Evolutionary conservation across 2,329 filamentous ascomycete genomes (phyloP), one percentile per base, ranked within the genome.

Genomic region (Myriosclerotinia curreyana): DNA sequence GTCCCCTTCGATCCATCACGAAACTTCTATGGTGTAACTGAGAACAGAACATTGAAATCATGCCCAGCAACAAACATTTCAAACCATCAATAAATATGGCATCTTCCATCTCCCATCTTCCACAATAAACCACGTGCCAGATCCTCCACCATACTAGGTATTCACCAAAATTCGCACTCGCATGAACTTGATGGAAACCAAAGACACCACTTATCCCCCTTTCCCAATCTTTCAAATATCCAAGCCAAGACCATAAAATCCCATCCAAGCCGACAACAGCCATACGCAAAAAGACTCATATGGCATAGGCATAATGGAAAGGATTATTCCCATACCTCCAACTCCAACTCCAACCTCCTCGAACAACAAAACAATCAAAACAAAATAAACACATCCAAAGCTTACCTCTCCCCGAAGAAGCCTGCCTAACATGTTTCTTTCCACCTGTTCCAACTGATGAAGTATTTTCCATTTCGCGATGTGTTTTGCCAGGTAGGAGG

Each of bases 351-450:
- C 36, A 38, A 38, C 12, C 28, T 20, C 28, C 28, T 31, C 2
- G 28, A 49, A 49, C 15, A 14, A 25, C 14, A 5, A 14, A 49
- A 49, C 1, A 34, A 17, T 48, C 25, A 25, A 34, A 54, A 28
- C 5, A 4, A 31, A 31, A 31, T 5, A 31, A 31, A 31, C 28
- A 31, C 12, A 20, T 5, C 14, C 22, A 48, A 48, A 25, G 14
- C 55, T 59, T 50, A 63, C 61, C 61, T 63, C 61, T 58, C 36
- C 61, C 61, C 12, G 61, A 63, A 59, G 52, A 58, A 50, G 61
- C 11, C 15, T 63, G 61, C 20, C 61, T 50, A 11, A 59, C 52
- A 59, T 63, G 61, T 51, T 50, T 63, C 22, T 44, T 63, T 11
- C 52, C 61, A 14, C 61, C 53, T 5, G 20, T 25, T 44, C 49